Conservation (phyloP, 2,329 filamentous ascomycete species). For the Zymoseptoria pseudotritici region DNA sequence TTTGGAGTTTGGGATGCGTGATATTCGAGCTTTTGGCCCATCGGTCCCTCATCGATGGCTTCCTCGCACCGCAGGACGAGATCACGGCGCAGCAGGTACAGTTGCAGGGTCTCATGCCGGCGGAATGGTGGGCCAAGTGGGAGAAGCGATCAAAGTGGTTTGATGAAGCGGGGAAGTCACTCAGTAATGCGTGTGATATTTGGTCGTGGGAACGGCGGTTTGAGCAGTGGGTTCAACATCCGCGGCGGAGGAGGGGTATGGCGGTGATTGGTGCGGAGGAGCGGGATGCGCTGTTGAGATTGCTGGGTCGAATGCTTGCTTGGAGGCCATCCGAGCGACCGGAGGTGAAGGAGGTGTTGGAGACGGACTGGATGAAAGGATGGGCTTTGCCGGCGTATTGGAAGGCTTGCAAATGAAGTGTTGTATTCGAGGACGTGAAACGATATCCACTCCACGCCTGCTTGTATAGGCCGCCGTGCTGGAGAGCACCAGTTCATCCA, state of each 20-base stretch:
- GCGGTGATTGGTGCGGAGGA: not conserved
- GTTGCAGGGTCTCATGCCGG: not conserved
- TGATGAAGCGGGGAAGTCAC: not conserved
- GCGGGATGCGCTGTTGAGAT: not conserved
- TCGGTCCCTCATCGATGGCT: not conserved
- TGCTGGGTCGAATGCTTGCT: not conserved
- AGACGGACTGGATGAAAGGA: not conserved
- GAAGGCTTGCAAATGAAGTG: not conserved
- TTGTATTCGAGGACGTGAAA: too few relatives aligned
- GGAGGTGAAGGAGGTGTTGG: not conserved
- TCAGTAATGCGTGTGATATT: not conserved
- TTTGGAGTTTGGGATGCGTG: not conserved
- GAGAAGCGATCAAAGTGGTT: not conserved
- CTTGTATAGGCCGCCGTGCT: too few relatives aligned
- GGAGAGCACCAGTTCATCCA: too few relatives aligned
- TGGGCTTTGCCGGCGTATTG: not conserved
- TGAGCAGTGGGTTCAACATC: not conserved
- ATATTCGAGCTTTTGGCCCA: not conserved
- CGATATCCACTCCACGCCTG: too few relatives aligned
- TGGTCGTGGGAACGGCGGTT: not conserved
- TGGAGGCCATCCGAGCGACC: not conserved
- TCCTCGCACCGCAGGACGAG: not conserved
- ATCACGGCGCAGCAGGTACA: not conserved
- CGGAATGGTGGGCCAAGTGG: not conserved
- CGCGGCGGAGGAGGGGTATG: not conserved